Conservation (phyloP, 2,329 filamentous ascomycete genomes). For the Alternaria atra region DNA sequence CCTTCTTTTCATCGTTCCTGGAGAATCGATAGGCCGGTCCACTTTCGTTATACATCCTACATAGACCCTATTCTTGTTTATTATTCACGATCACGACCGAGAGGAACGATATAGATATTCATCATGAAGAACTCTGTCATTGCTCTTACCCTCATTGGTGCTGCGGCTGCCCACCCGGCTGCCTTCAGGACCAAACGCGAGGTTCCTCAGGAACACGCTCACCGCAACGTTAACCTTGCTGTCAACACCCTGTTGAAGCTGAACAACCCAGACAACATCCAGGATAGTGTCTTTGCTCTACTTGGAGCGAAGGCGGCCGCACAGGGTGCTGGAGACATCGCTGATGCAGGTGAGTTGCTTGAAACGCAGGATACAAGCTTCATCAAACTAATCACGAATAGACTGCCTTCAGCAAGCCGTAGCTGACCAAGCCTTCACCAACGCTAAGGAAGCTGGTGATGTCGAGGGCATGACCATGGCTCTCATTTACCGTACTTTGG, state of each 20-base stretch:
- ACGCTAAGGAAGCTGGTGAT: constrained; percentile 63
- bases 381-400: constrained; percentile 16
- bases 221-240: constrained; percentile 59
- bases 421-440: constrained; percentile 68
- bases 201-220: constrained; percentile 67
- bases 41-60: constrained; percentile 31
- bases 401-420: constrained; percentile 68
- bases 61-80: constrained; percentile 6
- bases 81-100: constrained; percentile 11
- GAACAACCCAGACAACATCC: constrained; percentile 61
- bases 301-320: constrained; percentile 62
- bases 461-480: constrained; percentile 64
- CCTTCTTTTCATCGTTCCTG: constrained; percentile 50
- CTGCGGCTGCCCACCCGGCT: constrained; percentile 40
- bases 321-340: constrained; percentile 59
- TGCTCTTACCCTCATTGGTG: constrained; percentile 41
- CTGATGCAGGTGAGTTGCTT: constrained; percentile 53
- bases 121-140: constrained; percentile 49
- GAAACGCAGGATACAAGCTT: background rate
- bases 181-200: constrained; percentile 53
- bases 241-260: constrained; percentile 56
- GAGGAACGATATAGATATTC: constrained; percentile 10
- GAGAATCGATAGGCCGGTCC: constrained; percentile 50
- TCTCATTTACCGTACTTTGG: constrained; percentile 63
- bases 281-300: constrained; percentile 62